phyloP scores from a whole-genome alignment of 176 grass and related monocot genomes.

The Bolboschoenus planiculmis region DNA sequence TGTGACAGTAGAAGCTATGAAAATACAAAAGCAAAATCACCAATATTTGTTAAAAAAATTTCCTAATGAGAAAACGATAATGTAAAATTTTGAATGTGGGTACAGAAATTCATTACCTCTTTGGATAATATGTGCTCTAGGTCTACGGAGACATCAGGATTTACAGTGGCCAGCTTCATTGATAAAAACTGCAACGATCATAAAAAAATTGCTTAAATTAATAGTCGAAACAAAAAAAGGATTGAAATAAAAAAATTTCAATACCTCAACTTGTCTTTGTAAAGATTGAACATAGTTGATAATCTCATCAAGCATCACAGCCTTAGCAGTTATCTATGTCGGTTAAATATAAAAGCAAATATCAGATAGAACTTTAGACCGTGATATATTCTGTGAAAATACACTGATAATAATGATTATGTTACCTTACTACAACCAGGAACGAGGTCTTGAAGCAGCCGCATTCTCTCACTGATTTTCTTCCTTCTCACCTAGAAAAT shows the following conservation, averaged over 20 bases:
- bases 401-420: background rate
- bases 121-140: conserved; percentile 74
- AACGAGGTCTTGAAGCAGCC: conserved; percentile 99
- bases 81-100: background rate
- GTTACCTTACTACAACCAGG: conserved; percentile 88
- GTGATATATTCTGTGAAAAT: conserved; percentile 3
- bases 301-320: conserved; percentile 98
- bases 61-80: background rate
- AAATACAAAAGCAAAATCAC: conserved; percentile 4
- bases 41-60: background rate
- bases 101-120: conserved; percentile 51
- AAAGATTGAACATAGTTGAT: conserved; percentile 98
- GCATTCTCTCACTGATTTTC: conserved; percentile 98
- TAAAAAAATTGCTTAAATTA: conserved; percentile 12
- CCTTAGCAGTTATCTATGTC: conserved; percentile 83
- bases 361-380: background rate
- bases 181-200: conserved; percentile 73
- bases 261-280: conserved; percentile 95
- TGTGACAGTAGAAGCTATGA: conserved; percentile 64
- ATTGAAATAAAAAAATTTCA: background rate
- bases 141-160: conserved; percentile 70
- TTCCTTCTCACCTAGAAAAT: conserved; percentile 74
- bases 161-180: conserved; percentile 92
- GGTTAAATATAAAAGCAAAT: conserved; percentile 15
- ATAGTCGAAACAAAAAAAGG: background rate